These are phyloP conservation scores for Smittium culicis DNA, from an alignment of 371 early-diverging fungal species.

Conservation along the genomic window DNA sequence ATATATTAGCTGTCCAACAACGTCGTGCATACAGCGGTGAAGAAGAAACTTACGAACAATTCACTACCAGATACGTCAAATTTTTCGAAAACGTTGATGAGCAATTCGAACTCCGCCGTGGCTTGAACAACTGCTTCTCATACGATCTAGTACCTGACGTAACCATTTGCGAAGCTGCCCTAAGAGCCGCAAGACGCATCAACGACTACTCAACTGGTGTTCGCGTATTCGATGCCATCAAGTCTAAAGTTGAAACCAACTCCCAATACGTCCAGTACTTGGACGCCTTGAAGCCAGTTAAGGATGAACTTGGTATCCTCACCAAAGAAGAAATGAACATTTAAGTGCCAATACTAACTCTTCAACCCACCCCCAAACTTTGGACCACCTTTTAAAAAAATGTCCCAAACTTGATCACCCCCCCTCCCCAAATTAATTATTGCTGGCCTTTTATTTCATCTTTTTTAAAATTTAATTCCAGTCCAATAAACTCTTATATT, in stretches of 20 bases:
- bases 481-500: no score
- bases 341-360: conserved; percentile 10
- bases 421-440: not conserved
- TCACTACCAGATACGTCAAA: conserved; percentile 63
- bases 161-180: conserved; percentile 71
- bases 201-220: conserved; percentile 86
- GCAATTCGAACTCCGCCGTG: conserved; percentile 90
- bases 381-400: not conserved
- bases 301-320: conserved; percentile 69
- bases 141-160: conserved; percentile 88
- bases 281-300: conserved; percentile 66
- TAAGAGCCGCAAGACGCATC: conserved; percentile 79
- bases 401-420: not conserved
- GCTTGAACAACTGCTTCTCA: conserved; percentile 90
- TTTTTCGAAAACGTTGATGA: conserved; percentile 86
- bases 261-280: conserved; percentile 78
- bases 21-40: conserved; percentile 41
- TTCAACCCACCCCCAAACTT: not conserved
- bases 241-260: conserved; percentile 72
- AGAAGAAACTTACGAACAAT: conserved; percentile 65
- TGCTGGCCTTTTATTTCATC: not conserved
- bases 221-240: conserved; percentile 82
- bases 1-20: no score
- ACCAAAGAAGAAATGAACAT: conserved; percentile 69
- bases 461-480: not conserved